Evolutionary conservation across 2,329 filamentous ascomycete genomes (phyloP), one percentile per base, ranked within the genome.

Genomic region (Blastomyces percursus): DNA sequence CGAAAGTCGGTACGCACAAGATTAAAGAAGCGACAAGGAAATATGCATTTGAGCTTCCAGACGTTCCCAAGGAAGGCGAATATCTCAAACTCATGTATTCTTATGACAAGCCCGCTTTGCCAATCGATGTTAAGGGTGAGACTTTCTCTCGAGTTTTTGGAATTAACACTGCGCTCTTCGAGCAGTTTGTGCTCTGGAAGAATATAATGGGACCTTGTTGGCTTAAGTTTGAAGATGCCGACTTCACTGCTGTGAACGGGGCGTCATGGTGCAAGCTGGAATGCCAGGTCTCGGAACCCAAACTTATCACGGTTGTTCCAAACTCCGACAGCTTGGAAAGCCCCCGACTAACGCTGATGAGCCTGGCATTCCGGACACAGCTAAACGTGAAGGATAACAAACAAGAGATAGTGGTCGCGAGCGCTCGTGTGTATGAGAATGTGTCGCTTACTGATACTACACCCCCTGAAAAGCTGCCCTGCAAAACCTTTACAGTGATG

Each of bases 171-270:
- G 86, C 90, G 0, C 81, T 99, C 0, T 99, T 99, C 69, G 94
- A 99, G 76, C 94, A 99, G 69, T 99, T 99, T 72, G 94, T 99
- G 24, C 82, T 99, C 5, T 96, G 92, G 89, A 97, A 96, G 78
- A 96, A 96, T 72, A 90, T 99, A 69, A 99, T 96, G 93, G 94
- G 94, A 1, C 94, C 94, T 38, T 97, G 94, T 74, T 99, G 94
- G 94, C 83, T 99, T 55, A 92, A 88, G 72, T 94, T 99, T 62
- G 84, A 91, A 67, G 87, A 89, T 67, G 89, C 89, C 38, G 87
- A 96, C 73, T 96, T 96, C 72, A 82, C 83, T 21, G 81, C 88
- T 6, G 82, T 97, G 67, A 93, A 91, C 75, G 96, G 96, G 69
- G 89, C 91, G 12, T 99, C 94, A 0, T 94, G 95, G 84, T 96